Evolutionary conservation across 345 rosid species (phyloP).

Genomic region (Excoecaria agallocha): DNA sequence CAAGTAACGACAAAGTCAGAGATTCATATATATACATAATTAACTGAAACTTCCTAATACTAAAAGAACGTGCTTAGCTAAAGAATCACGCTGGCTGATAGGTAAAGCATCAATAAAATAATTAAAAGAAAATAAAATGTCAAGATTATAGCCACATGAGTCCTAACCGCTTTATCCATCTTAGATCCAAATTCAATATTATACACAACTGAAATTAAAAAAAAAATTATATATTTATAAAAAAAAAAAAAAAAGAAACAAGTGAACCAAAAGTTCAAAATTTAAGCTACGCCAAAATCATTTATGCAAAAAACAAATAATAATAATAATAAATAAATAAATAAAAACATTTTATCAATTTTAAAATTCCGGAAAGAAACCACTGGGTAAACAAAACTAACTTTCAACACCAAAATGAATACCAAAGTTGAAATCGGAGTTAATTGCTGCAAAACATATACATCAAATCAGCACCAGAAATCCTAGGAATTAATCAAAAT

Average conservation of each 20-base stretch:
- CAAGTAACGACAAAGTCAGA: conserved; percentile 13
- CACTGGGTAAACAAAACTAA: not conserved
- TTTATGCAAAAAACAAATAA: not conserved
- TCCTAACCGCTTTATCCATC: conserved; percentile 15
- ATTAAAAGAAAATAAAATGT: not conserved
- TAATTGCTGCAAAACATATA: no score
- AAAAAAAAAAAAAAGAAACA: not conserved
- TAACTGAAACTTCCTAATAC: not conserved
- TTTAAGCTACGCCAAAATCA: conserved; percentile 4
- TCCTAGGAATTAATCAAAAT: not conserved
- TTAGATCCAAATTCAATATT: conserved; percentile 16
- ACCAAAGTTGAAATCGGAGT: not conserved
- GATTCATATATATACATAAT: conserved; percentile 8
- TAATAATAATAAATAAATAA: no score
- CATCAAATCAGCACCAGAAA: not conserved
- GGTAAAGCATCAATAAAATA: conserved; percentile 4
- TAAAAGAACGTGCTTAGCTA: conserved; percentile 11
- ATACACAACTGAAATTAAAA: not conserved
- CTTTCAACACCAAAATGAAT: not conserved
- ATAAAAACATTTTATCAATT: not conserved
- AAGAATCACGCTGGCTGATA: conserved; percentile 6
- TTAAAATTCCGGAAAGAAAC: not conserved
- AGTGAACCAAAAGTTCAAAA: not conserved
- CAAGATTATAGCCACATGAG: conserved; percentile 8
- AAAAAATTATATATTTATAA: no score